Evolutionary conservation across 495 filamentous ascomycete genomes (phyloP).

Genomic region (Trichoderma virens): DNA sequence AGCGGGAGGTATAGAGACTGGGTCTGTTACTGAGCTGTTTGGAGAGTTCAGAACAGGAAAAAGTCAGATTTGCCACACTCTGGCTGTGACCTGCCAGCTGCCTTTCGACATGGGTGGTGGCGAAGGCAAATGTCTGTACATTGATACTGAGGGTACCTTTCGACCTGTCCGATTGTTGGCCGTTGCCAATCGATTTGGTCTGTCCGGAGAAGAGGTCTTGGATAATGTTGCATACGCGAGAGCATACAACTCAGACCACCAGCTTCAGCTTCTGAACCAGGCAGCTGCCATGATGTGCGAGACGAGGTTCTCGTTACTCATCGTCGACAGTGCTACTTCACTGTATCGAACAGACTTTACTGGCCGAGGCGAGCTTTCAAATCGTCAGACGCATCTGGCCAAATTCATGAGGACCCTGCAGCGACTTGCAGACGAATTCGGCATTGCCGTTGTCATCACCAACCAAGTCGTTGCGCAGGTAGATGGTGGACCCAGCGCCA

Average conservation of each 20-base stretch:
- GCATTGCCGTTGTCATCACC: conserved; percentile 96
- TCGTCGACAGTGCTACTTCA: conserved; percentile 92
- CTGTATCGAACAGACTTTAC: conserved; percentile 94
- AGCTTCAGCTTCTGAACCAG: conserved; percentile 88
- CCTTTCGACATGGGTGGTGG: conserved; percentile 99
- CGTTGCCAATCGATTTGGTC: conserved; percentile 87
- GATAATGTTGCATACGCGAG: conserved; percentile 98
- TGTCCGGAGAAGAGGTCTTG: conserved; percentile 92
- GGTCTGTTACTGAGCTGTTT: conserved; percentile 97
- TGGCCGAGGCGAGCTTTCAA: conserved; percentile 86
- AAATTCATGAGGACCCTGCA: conserved; percentile 96
- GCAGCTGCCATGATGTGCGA: conserved; percentile 99
- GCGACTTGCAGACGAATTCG: conserved; percentile 92
- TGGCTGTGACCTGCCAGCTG: conserved; percentile 95
- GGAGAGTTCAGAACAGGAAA: conserved; percentile 98
- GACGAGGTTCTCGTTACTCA: conserved; percentile 88
- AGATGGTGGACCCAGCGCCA: conserved; percentile 86
- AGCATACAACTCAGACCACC: conserved; percentile 97
- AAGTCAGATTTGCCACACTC: conserved; percentile 94
- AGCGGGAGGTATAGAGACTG: conserved; percentile 91
- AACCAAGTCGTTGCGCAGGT: conserved; percentile 99
- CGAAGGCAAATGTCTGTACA: conserved; percentile 98
- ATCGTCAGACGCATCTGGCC: conserved; percentile 84
- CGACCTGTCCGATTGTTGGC: conserved; percentile 82
- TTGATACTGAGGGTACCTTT: conserved; percentile 97